phyloP scores from a whole-genome alignment of 2,329 filamentous ascomycete species.

The Acrodontium crateriforme region DNA sequence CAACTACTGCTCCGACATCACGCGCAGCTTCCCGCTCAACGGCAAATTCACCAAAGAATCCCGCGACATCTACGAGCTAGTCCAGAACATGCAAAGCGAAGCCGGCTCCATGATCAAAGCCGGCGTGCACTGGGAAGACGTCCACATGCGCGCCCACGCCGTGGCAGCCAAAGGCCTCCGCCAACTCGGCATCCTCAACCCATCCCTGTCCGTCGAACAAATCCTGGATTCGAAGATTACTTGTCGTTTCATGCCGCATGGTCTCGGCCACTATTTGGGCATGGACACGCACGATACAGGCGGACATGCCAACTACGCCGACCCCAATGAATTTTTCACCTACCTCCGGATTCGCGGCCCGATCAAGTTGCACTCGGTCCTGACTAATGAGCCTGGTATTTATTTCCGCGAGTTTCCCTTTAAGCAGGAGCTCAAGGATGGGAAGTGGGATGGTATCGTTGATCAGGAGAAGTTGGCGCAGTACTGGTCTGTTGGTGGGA shows the following conservation, averaged over 20 bases:
- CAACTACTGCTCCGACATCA: slow-evolving; percentile 48
- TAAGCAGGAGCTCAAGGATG: slow-evolving; percentile 51
- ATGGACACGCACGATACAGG: slow-evolving; percentile 40
- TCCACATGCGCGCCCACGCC: slow-evolving; percentile 66
- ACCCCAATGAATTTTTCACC: slow-evolving; percentile 71
- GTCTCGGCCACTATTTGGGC: slow-evolving; percentile 37
- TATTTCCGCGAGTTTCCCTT: slow-evolving; percentile 67
- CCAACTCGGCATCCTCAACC: slow-evolving; percentile 53
- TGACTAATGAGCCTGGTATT: slow-evolving; percentile 88
- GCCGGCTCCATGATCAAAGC: slow-evolving; percentile 60
- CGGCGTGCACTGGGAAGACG: slow-evolving; percentile 65
- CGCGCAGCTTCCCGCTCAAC: slow-evolving; percentile 70
- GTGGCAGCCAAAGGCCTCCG: slow-evolving; percentile 71
- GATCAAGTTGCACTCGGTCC: slow-evolving; percentile 48
- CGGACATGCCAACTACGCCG: slow-evolving; percentile 39
- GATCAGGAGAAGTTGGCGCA: slow-evolving; percentile 49
- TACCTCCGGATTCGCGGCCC: slow-evolving; percentile 61
- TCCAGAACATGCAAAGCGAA: slow-evolving; percentile 73
- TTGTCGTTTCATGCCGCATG: slow-evolving; percentile 38
- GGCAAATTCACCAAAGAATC: slow-evolving; percentile 58
- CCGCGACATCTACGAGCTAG: slow-evolving; percentile 44
- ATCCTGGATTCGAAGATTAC: slow-evolving; percentile 32
- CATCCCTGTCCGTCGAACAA: slow-evolving; percentile 22
- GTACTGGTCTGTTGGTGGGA: slow-evolving; percentile 72
- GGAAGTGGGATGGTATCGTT: slow-evolving; percentile 49